Evolutionary conservation across 345 rosid species (phyloP).

Genomic region (Dipteronia sinensis): DNA sequence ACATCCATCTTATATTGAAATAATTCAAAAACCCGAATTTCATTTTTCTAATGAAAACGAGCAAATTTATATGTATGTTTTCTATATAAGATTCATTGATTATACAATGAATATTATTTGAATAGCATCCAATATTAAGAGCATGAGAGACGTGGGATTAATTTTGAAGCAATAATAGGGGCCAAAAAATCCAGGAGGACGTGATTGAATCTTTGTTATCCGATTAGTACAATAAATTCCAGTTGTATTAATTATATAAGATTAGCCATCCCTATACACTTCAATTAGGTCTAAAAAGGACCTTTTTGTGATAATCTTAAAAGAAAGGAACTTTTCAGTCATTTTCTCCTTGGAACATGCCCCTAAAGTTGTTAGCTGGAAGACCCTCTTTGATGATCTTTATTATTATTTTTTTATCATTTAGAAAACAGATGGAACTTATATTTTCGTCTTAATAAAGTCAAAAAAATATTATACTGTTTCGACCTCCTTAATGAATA

Average conservation of each 20-base stretch:
- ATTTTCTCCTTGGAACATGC: slow-evolving; percentile 58
- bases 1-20: too few species aligned
- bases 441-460: slow-evolving; percentile 52
- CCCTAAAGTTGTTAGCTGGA: slow-evolving; percentile 58
- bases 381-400: slow-evolving; percentile 21
- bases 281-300: slow-evolving; percentile 61
- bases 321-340: slow-evolving; percentile 50
- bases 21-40: not conserved
- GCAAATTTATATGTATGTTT: not conserved
- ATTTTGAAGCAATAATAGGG: slow-evolving; percentile 15
- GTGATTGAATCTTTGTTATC: slow-evolving; percentile 27
- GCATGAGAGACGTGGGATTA: slow-evolving; percentile 27
- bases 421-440: slow-evolving; percentile 22
- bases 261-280: slow-evolving; percentile 9
- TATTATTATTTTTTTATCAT: slow-evolving; percentile 5
- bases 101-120: not conserved
- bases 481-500: slow-evolving; percentile 38
- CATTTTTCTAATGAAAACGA: not conserved
- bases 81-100: not conserved
- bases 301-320: slow-evolving; percentile 64
- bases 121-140: not conserved
- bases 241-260: slow-evolving; percentile 25
- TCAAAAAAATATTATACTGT: slow-evolving; percentile 40
- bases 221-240: slow-evolving; percentile 28
- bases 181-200: slow-evolving; percentile 16